phyloP scores from a whole-genome alignment of 2,329 filamentous ascomycete genomes.

The Pseudophaeomoniella oleicola region DNA sequence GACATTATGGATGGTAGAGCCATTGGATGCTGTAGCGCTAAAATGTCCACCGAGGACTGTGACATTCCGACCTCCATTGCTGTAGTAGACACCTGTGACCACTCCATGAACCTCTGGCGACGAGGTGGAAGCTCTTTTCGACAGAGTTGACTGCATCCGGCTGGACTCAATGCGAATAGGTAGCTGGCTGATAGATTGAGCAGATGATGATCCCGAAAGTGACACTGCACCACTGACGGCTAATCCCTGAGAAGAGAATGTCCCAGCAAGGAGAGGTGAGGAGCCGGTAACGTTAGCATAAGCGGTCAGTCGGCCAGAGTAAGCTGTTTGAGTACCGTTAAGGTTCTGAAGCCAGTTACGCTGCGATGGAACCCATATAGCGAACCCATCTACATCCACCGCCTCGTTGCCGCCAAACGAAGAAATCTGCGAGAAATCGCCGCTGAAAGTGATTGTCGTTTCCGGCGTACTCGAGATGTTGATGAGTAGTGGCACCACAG shows the following conservation, averaged over 20 bases:
- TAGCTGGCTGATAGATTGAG: slow-evolving; percentile 21
- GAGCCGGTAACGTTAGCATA: slow-evolving; percentile 49
- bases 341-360: slow-evolving; percentile 82
- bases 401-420: slow-evolving; percentile 50
- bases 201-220: slow-evolving; percentile 26
- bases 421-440: slow-evolving; percentile 60
- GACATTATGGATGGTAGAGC: slow-evolving; percentile 62
- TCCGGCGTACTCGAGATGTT: slow-evolving; percentile 59
- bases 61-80: slow-evolving; percentile 54
- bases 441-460: slow-evolving; percentile 63
- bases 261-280: slow-evolving; percentile 63
- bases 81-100: slow-evolving; percentile 66
- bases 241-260: slow-evolving; percentile 60
- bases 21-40: slow-evolving; percentile 51
- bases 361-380: slow-evolving; percentile 77
- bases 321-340: slow-evolving; percentile 44
- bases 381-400: slow-evolving; percentile 58
- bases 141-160: slow-evolving; percentile 9
- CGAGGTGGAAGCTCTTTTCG: slow-evolving; percentile 15
- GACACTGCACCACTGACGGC: slow-evolving; percentile 58
- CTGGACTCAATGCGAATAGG: slow-evolving; percentile 33
- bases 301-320: slow-evolving; percentile 60
- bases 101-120: slow-evolving; percentile 32
- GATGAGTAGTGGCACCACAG: slow-evolving; percentile 61
- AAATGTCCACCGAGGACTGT: slow-evolving; percentile 87